Base-by-base conservation (phyloP, 2,329 filamentous ascomycete genomes). In the Periconia sp. region DNA sequence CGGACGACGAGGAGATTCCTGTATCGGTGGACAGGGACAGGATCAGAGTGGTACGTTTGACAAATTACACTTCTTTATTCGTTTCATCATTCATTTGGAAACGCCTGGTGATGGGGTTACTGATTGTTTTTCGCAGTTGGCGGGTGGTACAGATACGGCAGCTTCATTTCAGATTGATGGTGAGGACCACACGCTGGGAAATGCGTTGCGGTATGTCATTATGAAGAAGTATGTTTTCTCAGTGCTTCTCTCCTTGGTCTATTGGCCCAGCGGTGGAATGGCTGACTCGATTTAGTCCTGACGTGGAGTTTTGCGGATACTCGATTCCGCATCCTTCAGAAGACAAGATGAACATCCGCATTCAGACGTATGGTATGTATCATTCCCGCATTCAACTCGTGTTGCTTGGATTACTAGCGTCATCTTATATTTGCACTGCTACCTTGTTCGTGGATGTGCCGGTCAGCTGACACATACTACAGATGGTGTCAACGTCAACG, bases 261-360 rank as follows among this genome's bases (percentile, higher is more conserved):
- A 17, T 24, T 16, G 5, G n/a, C n/a, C 30, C 7, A 17, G 17
- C 9, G 7, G 23, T 25, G 23, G 23, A 12, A 25, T 8, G 23
- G 10, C 24, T 5, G 24, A 10, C 6, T 5, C 2, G 3, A 9
- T 39, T 39, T 54, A 97, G 92, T 70, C 92, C 94, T 21, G 85
- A 94, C 52, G 94, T 99, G 47, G 94, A 99, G 70, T 96, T 99
- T 74, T 97, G 94, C 73, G 94, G 92, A 48, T 99, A 99, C 72
- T 89, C 92, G 6, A 97, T 99, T 49, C 94, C 94, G 21, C 94
- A 99, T 73, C 94, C 94, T 36, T 95, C 92, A 26, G 94, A 99
- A 73, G 78, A 86, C 28, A 94, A 95, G 74, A 96, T 99, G 92
- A 96, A 97, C 66, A 78, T 99, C 50, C 84, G 94, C 62, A 97